Conservation (phyloP, 768 basidiomycete genomes). For the Cystofilobasidium ferigula region DNA sequence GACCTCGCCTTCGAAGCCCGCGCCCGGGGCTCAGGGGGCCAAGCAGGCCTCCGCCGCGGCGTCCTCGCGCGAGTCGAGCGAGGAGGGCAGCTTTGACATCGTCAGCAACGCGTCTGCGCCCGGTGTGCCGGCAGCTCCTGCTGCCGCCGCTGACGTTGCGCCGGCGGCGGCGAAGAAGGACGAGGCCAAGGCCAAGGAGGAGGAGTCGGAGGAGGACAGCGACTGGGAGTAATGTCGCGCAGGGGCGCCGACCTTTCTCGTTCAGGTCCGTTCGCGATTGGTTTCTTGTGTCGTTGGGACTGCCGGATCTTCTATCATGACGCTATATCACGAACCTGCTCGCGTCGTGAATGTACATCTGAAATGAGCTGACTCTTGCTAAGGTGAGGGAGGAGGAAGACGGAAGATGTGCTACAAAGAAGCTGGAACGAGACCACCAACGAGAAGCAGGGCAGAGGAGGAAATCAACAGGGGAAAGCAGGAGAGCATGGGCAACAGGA, state of each 20-base stretch:
- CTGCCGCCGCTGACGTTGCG: conserved; percentile 27
- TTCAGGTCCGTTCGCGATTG: neutral
- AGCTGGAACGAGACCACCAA: too few relatives aligned
- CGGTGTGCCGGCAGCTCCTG: too few relatives aligned
- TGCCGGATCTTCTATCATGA: too few relatives aligned
- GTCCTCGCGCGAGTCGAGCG: conserved; percentile 31
- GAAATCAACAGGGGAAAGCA: too few relatives aligned
- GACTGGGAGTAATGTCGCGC: conserved; percentile 53
- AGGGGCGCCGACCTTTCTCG: neutral
- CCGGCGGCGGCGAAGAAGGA: conserved; percentile 42
- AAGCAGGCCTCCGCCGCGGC: conserved; percentile 29
- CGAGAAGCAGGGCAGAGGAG: too few relatives aligned
- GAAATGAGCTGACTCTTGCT: too few relatives aligned
- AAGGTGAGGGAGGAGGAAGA: too few relatives aligned
- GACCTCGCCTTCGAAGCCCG: conserved; percentile 1
- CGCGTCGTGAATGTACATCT: too few relatives aligned
- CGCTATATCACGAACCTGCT: too few relatives aligned
- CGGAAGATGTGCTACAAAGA: too few relatives aligned
- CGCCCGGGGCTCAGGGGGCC: conserved; percentile 11
- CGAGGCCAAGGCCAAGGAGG: conserved; percentile 27
- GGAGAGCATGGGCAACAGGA: too few relatives aligned
- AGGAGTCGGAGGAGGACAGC: conserved; percentile 47
- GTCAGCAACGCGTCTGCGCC: conserved; percentile 35
- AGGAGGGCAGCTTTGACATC: conserved; percentile 27
- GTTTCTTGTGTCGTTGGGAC: too few relatives aligned